Evolutionary conservation across 2,329 filamentous ascomycete genomes (phyloP).

Genomic region (Epichloe sibirici): DNA sequence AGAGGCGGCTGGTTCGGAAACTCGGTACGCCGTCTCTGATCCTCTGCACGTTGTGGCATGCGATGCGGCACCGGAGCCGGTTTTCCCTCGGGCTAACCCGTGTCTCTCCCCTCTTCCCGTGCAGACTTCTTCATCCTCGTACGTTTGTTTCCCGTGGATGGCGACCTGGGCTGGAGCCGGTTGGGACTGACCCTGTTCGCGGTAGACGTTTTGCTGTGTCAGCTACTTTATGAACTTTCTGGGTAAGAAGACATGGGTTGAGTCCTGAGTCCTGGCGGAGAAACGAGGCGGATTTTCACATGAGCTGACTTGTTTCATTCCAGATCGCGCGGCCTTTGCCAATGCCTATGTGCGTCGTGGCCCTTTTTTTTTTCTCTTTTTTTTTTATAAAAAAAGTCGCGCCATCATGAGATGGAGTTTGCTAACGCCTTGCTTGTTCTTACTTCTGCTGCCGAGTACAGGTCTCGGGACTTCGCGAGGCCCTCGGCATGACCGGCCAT

Average conservation of each 20-base stretch:
- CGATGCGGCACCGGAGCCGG: neutral
- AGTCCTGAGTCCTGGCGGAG: no score
- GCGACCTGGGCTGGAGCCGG: no score
- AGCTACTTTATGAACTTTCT: slow-evolving; percentile 44
- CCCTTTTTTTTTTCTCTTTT: no score
- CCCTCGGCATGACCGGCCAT: neutral
- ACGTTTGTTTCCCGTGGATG: neutral
- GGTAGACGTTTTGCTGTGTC: slow-evolving; percentile 44
- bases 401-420: slow-evolving; percentile 24
- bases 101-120: no score
- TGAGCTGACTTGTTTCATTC: slow-evolving; percentile 25
- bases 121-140: slow-evolving; percentile 38
- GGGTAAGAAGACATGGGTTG: slow-evolving; percentile 9
- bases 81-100: no score
- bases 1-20: neutral
- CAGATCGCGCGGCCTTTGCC: neutral
- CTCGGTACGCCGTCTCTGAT: neutral
- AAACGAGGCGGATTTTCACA: slow-evolving; percentile 23
- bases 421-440: slow-evolving; percentile 16
- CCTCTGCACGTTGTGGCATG: neutral
- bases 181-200: no score
- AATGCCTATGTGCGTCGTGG: neutral
- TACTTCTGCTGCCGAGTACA: neutral
- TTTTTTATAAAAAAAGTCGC: neutral
- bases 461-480: neutral